phyloP scores from a whole-genome alignment of 164 flowering plant genomes.

The Berberis thunbergii region DNA sequence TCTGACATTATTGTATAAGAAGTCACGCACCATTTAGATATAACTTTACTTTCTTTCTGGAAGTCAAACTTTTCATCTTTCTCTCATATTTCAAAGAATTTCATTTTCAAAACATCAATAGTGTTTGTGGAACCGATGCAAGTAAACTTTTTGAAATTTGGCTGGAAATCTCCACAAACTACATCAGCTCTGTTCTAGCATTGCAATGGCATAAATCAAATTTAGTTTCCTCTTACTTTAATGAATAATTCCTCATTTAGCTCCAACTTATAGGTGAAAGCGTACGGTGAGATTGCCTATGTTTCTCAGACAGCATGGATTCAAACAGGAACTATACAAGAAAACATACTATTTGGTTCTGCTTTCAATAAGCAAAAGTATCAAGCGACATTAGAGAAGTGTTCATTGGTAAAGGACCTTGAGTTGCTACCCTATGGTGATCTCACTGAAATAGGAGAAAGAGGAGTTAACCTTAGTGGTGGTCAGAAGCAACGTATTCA shows the following conservation, averaged over 20 bases:
- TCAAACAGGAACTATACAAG: conserved; percentile 70
- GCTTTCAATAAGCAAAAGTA: conserved; percentile 43
- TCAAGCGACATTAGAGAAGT: conserved; percentile 40
- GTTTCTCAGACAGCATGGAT: conserved; percentile 90
- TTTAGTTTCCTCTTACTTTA: too few relatives aligned
- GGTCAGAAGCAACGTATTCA: conserved; percentile 92
- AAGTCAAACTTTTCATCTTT: too few relatives aligned
- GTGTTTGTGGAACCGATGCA: too few relatives aligned
- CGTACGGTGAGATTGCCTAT: conserved; percentile 62
- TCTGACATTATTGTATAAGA: too few relatives aligned
- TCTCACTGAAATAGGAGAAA: conserved; percentile 78
- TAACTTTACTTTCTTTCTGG: too few relatives aligned
- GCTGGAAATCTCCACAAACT: too few relatives aligned
- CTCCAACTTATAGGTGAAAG: conserved; percentile 40
- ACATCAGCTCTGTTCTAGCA: too few relatives aligned
- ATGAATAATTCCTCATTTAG: neutral
- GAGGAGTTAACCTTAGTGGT: conserved; percentile 89
- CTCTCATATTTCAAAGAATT: too few relatives aligned
- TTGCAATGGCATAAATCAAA: too few relatives aligned
- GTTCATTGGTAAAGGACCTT: conserved; percentile 68
- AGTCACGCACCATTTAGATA: too few relatives aligned
- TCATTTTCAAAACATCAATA: too few relatives aligned
- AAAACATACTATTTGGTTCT: conserved; percentile 73
- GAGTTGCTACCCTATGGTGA: conserved; percentile 71
- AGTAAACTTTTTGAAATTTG: too few relatives aligned